These are phyloP conservation scores for Penicillium frequentans DNA, from an alignment of 2,329 filamentous ascomycete species.

Conservation along the genomic window DNA sequence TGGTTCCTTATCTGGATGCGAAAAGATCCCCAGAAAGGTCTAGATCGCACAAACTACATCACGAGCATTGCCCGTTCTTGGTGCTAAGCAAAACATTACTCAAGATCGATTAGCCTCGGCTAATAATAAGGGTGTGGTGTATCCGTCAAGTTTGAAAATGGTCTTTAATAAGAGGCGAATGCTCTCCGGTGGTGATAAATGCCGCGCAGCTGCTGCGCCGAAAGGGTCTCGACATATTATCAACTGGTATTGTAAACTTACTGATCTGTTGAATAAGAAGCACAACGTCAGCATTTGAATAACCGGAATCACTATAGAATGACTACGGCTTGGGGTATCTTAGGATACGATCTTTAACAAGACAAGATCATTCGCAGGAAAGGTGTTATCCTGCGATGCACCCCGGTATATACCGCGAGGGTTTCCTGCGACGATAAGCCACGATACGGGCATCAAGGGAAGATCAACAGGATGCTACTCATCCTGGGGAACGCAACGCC, in stretches of 20 bases:
- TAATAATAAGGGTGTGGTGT: not conserved
- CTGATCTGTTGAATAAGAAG: not conserved
- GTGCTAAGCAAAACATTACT: not conserved
- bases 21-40: not conserved
- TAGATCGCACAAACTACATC: not conserved
- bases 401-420: too few relatives aligned
- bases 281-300: not conserved
- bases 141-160: not conserved
- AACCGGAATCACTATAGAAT: too few relatives aligned
- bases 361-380: too few relatives aligned
- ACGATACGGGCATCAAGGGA: too few relatives aligned
- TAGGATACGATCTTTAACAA: too few relatives aligned
- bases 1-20: not conserved
- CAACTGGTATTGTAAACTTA: not conserved
- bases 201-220: not conserved
- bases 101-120: not conserved
- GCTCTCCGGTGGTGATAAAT: not conserved
- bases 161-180: not conserved
- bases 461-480: too few relatives aligned
- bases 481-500: too few relatives aligned
- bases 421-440: too few relatives aligned
- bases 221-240: not conserved
- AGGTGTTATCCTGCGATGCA: too few relatives aligned
- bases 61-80: not conserved
- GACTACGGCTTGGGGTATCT: too few relatives aligned